Evolutionary conservation across 352 stramenopile genomes (phyloP), one percentile per base, ranked within the genome.

Genomic region (Thraustotheca clavata): DNA sequence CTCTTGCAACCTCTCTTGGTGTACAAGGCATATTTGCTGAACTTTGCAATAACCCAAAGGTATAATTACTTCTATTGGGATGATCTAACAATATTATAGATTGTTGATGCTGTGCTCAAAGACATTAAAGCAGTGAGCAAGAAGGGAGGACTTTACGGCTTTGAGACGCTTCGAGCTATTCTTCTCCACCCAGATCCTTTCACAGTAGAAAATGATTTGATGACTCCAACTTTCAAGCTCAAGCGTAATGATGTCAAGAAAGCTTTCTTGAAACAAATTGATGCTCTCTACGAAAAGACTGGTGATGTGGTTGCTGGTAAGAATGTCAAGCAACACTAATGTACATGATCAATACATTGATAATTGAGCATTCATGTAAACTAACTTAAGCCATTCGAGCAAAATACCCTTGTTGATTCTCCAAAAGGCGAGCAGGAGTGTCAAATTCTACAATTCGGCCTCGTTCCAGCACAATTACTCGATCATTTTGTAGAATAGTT

Each of bases 161-260:
- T 98, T 65, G 94, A 98, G 76, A 89, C 79, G 22, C 78, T 97
- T 6, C 86, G 87, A 39, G 89, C 88, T 39, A 71, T 98, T 18
- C 73, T 95, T 65, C 67, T 98, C 39, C 77, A 95, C 68, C 62
- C 78, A 4, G 80, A 94, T 35, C 71, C 84, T 18, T 98, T 97
- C 71, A 87, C 74, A 0, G 76, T 90, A 11, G 92, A 97, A 36
- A 98, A 97, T 72, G 81, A 85, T 49, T 75, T 98, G 32, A 70
- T 97, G 26, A 98, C 95, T n/a, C 94, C 95, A 11, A 98, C 95
- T 1, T 97, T 98, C 76, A 99, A 99, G 69, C 82, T 98, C 69
- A 98, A 98, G 76, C 76, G 95, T 0, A 79, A 82, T 35, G 72
- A 97, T 63, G 84, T 98, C 11, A 79, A 95, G 32, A 81, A 95